Base-by-base conservation (phyloP, 164 flowering plant genomes). In the Piper betle region DNA sequence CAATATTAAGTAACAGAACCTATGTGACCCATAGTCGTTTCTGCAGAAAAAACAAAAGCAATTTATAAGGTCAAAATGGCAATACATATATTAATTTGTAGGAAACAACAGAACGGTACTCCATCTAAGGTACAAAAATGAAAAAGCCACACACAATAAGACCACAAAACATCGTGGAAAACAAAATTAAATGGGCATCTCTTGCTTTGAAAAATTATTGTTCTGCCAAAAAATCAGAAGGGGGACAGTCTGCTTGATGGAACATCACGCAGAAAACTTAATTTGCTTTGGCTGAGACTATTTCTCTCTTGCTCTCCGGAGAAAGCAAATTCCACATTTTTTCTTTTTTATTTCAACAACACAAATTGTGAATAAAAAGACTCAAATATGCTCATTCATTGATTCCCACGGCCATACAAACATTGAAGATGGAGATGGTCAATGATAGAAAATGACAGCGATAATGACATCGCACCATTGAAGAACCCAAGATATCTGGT, bases 21-120 rank as follows among this genome's bases (percentile, higher is more conserved):
- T 64, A 38, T 58, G 69, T 61, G 37, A 65, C 46, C 39, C 68
- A 55, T 55, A 65, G 53, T 64, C n/a, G 48, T 70, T 71, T 86
- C 87, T 86, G 84, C n/a, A 64, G 42, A 68, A 9, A 58, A 12
- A 46, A 2, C 50, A 6, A 46, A 10, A 10, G 13, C 3, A 2
- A 46, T 3, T 1, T 2, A 15, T 10, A 6, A 10, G 15, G 10
- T 9, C 50, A 5, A 9, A 8, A 46, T 3, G 6, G 10, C 50
- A 46, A 10, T 12, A 9, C 9, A 3, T 46, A 2, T 46, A 2
- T 6, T 10, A 46, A 10, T 46, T 8, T 6, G 50, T 15, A 46
- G 12, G 3, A 1, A 46, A 2, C 15, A 3, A 6, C 11, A 42
- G 11, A 6, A 6, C 46, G 15, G 12, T 10, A 43, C 10, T 15